Conservation (phyloP, 495 filamentous ascomycete genomes). For the Neurospora sp. region DNA sequence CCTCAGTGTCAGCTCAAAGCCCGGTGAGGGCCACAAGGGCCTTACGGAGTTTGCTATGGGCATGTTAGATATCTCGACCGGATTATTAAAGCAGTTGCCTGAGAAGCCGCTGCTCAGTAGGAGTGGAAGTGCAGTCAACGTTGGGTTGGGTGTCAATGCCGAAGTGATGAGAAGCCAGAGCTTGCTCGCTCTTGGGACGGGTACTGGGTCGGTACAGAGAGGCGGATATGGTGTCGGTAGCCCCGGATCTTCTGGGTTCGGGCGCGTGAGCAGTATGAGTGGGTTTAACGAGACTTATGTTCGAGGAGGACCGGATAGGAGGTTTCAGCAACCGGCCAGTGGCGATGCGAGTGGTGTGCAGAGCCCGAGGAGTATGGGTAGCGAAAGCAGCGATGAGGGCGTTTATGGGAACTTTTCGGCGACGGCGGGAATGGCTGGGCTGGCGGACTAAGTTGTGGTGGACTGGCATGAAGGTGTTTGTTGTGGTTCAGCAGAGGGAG, state of each 20-base stretch:
- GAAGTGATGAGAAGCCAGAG: slow-evolving; percentile 30
- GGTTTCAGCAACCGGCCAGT: slow-evolving; percentile 21
- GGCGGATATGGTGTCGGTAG: slow-evolving; percentile 7
- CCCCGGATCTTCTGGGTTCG: not conserved
- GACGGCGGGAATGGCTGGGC: slow-evolving; percentile 28
- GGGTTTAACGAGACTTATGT: slow-evolving; percentile 11
- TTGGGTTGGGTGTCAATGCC: slow-evolving; percentile 33
- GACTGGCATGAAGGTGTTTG: not conserved
- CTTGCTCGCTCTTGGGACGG: slow-evolving; percentile 19
- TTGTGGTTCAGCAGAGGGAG: not conserved
- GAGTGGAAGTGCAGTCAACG: slow-evolving; percentile 31
- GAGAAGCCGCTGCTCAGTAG: slow-evolving; percentile 44
- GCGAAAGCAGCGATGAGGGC: slow-evolving; percentile 39
- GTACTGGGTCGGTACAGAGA: not conserved
- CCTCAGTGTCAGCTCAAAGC: slow-evolving; percentile 70
- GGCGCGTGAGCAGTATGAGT: slow-evolving; percentile 12
- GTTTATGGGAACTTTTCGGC: slow-evolving; percentile 42
- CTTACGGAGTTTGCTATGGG: slow-evolving; percentile 69
- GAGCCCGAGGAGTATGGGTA: slow-evolving; percentile 31
- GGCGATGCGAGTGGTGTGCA: slow-evolving; percentile 32
- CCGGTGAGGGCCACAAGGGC: slow-evolving; percentile 45
- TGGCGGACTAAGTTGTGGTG: slow-evolving; percentile 13
- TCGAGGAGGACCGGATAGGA: slow-evolving; percentile 1
- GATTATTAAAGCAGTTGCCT: slow-evolving; percentile 44
- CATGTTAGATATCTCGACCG: slow-evolving; percentile 56